Evolutionary conservation across 306 rosid species (phyloP), one percentile per base, ranked within the genome.

Genomic region (Fragaria iinumae): DNA sequence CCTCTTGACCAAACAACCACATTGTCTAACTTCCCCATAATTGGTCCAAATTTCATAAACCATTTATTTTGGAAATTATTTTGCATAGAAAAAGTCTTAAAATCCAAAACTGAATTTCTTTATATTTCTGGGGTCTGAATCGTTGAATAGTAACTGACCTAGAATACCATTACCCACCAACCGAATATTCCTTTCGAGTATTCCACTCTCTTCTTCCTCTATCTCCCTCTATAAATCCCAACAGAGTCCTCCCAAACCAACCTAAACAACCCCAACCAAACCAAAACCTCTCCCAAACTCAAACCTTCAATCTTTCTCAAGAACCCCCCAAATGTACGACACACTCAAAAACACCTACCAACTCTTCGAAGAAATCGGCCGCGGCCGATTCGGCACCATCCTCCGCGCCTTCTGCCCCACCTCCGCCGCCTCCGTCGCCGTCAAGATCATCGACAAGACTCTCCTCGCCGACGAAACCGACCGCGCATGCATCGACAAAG

Each of bases 321-420:
- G 0, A 27, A 7, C 69, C 8, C 47, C 49, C 2, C 60, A 66
- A 72, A 93, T 95, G 97, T 79, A 85, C 38, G 87, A 85, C 67
- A 83, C 83, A 39, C 73, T 84, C 64, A 83, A 75, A 47, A 77
- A 70, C 14, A 74, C 85, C 17, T 93, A 91, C 90, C 82, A 88
- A 76, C 45, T 84, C 41, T 47, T 80, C n/a, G 89, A 93, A 36
- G 97, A 91, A 71, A 84, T 93, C 44, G 98, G 98, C 7, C 89
- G 95, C 2, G 98, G 97, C 6, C 75, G 85, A 4, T 91, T 93
- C 83, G 97, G 91, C 73, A 89, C 83, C 34, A 87, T 93, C 13
- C 78, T 75, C 59, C 91, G 95, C 9, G 93, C 91, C 57, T 84
- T 80, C 63, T 68, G 90, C 76, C 80, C 79, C 0, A 11, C 18